A percentile compares a stretch with the other conserved stretches of the same genome.
phyloP scores from a whole-genome alignment of 2,329 filamentous ascomycete species.

The Nothopassalora personata region DNA sequence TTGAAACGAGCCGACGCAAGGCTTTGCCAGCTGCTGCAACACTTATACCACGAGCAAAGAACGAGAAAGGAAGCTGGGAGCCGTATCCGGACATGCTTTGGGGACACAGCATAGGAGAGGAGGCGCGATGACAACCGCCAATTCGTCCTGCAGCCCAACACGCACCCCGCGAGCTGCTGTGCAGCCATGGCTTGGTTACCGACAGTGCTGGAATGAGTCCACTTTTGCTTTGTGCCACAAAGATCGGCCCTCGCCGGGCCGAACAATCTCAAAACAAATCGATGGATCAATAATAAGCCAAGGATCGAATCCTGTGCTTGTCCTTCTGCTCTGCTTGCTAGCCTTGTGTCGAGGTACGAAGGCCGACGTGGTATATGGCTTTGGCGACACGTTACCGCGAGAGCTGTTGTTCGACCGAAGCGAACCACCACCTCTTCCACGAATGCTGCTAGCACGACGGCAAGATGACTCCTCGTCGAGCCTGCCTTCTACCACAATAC shows the following conservation, averaged over 20 bases:
- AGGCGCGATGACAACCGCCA: conserved; percentile 26
- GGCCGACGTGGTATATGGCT: conserved; percentile 16
- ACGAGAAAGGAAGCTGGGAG: not conserved
- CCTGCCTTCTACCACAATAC: conserved; percentile 12
- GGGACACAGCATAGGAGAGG: conserved; percentile 15
- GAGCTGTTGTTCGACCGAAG: conserved; percentile 28
- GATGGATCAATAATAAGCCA: not conserved
- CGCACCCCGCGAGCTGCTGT: conserved; percentile 20
- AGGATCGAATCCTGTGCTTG: not conserved
- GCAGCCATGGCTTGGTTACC: conserved; percentile 12
- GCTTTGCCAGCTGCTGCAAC: not conserved
- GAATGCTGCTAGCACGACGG: conserved; percentile 21
- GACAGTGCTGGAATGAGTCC: conserved; percentile 19
- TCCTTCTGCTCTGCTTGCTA: conserved; percentile 19
- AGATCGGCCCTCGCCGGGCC: conserved; percentile 7
- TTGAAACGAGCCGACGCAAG: not conserved
- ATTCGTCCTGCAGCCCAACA: conserved; percentile 25
- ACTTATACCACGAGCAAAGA: not conserved
- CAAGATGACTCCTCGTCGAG: conserved; percentile 16
- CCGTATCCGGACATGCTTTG: conserved; percentile 19
- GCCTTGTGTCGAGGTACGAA: conserved; percentile 18
- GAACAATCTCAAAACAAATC: conserved; percentile 9
- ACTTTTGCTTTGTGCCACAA: conserved; percentile 21
- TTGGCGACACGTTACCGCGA: conserved; percentile 10
- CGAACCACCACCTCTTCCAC: conserved; percentile 21